Conservation (phyloP, 2,329 filamentous ascomycete genomes). For the Zasmidium cellare region DNA sequence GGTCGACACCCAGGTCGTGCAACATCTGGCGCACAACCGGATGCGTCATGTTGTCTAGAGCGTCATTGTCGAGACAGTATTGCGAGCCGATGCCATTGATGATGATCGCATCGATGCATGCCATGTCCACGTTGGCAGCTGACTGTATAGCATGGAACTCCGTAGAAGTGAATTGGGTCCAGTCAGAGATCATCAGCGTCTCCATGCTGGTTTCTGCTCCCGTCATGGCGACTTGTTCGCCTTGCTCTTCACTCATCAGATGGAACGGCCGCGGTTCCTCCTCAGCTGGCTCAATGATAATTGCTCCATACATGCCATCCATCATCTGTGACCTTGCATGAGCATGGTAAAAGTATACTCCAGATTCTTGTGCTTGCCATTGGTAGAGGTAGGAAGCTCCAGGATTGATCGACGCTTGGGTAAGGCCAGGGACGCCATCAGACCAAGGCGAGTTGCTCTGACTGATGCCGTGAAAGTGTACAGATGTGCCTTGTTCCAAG, state of each 20-base stretch:
- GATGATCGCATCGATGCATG: no score
- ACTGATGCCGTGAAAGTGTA: conserved; percentile 24
- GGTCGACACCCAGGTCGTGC: no score
- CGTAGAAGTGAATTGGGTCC: not conserved
- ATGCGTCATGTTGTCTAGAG: no score
- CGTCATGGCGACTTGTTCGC: not conserved
- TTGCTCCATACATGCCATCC: conserved; percentile 19
- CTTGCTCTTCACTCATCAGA: not conserved
- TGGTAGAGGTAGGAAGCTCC: conserved; percentile 14
- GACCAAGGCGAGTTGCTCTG: conserved; percentile 21
- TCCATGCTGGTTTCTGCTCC: not conserved
- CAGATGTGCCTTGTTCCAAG: conserved; percentile 5
- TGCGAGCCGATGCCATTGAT: no score
- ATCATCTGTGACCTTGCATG: conserved; percentile 15
- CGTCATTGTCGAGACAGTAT: no score
- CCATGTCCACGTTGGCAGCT: no score
- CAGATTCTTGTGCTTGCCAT: conserved; percentile 15
- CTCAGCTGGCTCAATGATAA: conserved; percentile 9
- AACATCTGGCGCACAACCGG: no score
- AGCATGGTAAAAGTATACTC: conserved; percentile 19
- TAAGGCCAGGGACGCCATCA: conserved; percentile 23
- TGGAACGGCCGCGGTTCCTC: conserved; percentile 6
- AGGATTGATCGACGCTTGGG: conserved; percentile 21
- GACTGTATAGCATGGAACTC: no score
- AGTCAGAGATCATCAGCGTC: not conserved